phyloP scores from a whole-genome alignment of 352 stramenopile genomes.

The Globisporangium orthogonon region DNA sequence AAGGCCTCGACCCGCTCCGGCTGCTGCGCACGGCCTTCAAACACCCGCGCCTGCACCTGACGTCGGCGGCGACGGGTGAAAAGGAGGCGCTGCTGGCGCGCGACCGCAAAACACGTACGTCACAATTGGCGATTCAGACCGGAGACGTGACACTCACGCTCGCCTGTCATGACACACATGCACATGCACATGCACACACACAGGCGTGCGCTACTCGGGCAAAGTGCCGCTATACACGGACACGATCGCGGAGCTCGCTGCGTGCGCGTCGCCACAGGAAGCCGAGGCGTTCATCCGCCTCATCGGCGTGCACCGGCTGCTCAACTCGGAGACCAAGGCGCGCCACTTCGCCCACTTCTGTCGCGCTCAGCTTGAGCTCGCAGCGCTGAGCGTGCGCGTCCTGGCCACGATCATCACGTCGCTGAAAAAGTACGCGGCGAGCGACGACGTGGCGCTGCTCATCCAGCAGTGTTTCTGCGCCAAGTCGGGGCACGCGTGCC shows the following conservation, averaged over 20 bases:
- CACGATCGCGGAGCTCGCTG: constrained; percentile 39
- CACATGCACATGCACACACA: too few relatives aligned
- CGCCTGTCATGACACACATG: too few relatives aligned
- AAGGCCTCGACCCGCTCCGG: constrained; percentile 55
- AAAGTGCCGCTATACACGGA: constrained; percentile 69
- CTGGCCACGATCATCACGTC: constrained; percentile 46
- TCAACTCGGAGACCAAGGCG: constrained; percentile 71
- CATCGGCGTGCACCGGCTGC: constrained; percentile 39
- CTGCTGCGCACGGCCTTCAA: constrained; percentile 60
- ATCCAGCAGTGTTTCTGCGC: constrained; percentile 53
- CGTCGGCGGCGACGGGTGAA: constrained; percentile 31
- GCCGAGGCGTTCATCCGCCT: constrained; percentile 57
- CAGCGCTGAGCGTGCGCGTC: constrained; percentile 25
- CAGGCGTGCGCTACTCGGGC: constrained; percentile 48
- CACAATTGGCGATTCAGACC: neutral
- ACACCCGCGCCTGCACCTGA: constrained; percentile 33
- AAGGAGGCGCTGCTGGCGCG: constrained; percentile 39
- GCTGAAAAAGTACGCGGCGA: constrained; percentile 46
- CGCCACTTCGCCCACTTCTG: constrained; percentile 69
- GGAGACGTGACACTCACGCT: neutral
- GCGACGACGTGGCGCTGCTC: constrained; percentile 40
- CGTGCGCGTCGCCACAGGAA: constrained; percentile 30
- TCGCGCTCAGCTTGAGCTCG: constrained; percentile 27
- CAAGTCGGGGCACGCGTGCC: constrained; percentile 26
- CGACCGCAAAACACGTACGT: constrained; percentile 31